These are phyloP conservation scores for Phialophora macrospora DNA, from an alignment of 2,329 filamentous ascomycete species.

Conservation along the genomic window DNA sequence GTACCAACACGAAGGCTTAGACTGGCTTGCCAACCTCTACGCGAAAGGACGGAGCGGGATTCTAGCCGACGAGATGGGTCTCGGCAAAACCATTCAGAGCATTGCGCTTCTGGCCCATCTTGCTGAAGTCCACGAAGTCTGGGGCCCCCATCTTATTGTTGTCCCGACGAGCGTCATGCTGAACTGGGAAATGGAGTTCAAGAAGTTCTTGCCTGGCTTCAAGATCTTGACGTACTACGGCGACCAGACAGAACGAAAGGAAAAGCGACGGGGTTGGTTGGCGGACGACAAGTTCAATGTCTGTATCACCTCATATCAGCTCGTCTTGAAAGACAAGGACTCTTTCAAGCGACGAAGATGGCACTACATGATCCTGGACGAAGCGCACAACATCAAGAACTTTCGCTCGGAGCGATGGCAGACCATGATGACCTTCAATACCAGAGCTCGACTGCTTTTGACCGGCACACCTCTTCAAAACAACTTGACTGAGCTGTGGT, in stretches of 20 bases:
- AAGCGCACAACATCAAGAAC: conserved; percentile 99
- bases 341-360: conserved; percentile 90
- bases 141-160: conserved; percentile 94
- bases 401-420: conserved; percentile 98
- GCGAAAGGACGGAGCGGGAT: conserved; percentile 94
- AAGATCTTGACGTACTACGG: conserved; percentile 98
- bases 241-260: conserved; percentile 85
- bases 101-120: conserved; percentile 92
- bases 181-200: conserved; percentile 99
- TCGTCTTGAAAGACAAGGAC: conserved; percentile 90
- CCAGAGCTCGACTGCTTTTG: conserved; percentile 80
- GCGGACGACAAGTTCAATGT: conserved; percentile 96
- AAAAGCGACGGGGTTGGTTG: conserved; percentile 91
- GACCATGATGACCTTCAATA: conserved; percentile 90
- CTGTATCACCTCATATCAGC: conserved; percentile 95
- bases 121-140: conserved; percentile 85
- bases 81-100: conserved; percentile 98
- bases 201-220: conserved; percentile 96
- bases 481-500: conserved; percentile 96
- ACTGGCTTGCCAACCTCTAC: conserved; percentile 95
- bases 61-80: conserved; percentile 95
- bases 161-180: conserved; percentile 98
- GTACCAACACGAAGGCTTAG: conserved; percentile 95
- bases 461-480: conserved; percentile 97
- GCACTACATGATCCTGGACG: conserved; percentile 98